Evolutionary conservation across 306 rosid genomes (phyloP).

Genomic region (Betula pendula): DNA sequence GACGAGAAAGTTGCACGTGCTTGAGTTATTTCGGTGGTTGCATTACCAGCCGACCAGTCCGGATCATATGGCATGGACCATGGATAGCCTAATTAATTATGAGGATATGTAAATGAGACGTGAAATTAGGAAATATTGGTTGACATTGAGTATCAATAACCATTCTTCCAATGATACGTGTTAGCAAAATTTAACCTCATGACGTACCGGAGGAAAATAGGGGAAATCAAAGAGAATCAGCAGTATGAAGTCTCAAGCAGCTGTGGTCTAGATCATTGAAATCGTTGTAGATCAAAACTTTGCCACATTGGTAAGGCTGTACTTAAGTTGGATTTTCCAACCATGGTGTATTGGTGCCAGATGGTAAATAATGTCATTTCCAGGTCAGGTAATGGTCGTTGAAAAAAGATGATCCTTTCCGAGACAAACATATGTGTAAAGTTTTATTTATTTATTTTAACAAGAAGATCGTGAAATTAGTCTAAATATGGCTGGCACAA

Average conservation of each 20-base stretch:
- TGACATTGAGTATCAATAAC: neutral
- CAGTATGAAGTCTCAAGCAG: no score
- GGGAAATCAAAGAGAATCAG: neutral
- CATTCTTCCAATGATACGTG: neutral
- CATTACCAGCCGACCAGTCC: slow-evolving; percentile 18
- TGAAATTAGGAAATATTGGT: neutral
- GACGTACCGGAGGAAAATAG: neutral
- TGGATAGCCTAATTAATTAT: slow-evolving; percentile 14
- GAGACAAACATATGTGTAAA: no score
- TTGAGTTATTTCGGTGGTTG: slow-evolving; percentile 69
- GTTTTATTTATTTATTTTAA: no score
- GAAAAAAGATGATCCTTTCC: no score
- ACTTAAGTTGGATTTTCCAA: neutral
- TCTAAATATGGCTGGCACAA: no score
- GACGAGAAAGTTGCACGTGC: slow-evolving; percentile 47
- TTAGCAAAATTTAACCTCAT: neutral
- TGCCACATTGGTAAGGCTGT: neutral
- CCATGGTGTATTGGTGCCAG: neutral
- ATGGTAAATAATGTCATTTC: neutral
- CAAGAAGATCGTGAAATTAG: no score
- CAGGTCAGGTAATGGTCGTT: neutral
- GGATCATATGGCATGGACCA: slow-evolving; percentile 13
- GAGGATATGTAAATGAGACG: neutral
- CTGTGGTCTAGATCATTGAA: neutral
- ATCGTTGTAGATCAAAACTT: neutral